phyloP scores from a whole-genome alignment of 108 stramenopile species.

The Conticribra guillardii region DNA sequence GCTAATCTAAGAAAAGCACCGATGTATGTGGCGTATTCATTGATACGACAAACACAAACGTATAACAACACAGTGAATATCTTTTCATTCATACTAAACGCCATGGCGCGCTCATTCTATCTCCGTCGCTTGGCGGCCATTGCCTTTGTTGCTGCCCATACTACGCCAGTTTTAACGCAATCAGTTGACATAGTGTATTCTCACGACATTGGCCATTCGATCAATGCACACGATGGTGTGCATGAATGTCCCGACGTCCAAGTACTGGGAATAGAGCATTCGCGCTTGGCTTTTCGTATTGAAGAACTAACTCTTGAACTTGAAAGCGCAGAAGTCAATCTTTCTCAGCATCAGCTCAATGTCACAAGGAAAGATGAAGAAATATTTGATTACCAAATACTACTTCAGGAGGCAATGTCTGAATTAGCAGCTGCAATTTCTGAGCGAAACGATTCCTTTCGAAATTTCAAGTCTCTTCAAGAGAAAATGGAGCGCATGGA shows the following conservation, averaged over 20 bases:
- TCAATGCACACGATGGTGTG: background rate
- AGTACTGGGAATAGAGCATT: slow-evolving; percentile 3
- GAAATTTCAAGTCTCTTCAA: background rate
- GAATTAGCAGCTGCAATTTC: slow-evolving; percentile 17
- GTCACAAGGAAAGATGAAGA: background rate
- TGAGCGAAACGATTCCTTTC: slow-evolving; percentile 11
- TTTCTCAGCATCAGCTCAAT: background rate
- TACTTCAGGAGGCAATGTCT: background rate
- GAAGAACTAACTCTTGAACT: background rate
- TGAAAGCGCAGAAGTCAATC: background rate
- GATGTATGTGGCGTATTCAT: no score
- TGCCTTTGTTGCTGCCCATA: no score
- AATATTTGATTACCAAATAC: background rate
- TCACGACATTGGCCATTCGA: background rate
- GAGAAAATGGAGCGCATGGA: slow-evolving; percentile 11
- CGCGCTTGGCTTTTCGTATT: background rate
- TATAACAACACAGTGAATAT: no score
- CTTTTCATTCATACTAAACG: no score
- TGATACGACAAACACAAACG: no score
- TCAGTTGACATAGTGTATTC: no score
- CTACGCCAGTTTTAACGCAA: no score
- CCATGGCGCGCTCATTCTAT: no score
- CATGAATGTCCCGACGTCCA: background rate
- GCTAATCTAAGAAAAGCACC: no score
- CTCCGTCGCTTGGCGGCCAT: no score